Evolutionary conservation across 441 rosid genomes (phyloP), one percentile per base, ranked within the genome.

Genomic region (Populus hybrid): DNA sequence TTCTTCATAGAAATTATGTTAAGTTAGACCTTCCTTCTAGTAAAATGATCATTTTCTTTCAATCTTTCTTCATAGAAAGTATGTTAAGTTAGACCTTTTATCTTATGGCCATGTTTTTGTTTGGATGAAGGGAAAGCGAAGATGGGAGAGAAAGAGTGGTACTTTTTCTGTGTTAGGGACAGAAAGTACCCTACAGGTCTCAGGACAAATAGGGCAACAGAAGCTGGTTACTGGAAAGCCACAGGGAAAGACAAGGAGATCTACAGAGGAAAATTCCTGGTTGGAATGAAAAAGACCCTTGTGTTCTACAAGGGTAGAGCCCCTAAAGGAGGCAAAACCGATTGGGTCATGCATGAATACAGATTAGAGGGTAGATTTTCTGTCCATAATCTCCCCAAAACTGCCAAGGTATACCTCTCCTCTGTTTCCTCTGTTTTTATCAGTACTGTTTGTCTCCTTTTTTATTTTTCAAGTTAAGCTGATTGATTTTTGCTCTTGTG

Each of bases 141-240:
- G 83, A 88, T 91, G 96, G 99, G 98, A 10, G 98, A 93, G 81
- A 95, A 92, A 81, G 98, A 95, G 57, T 95, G 99, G 99, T 93
- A 95, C 69, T 93, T 95, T 75, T 95, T 95, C 90, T 93, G 97
- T 74, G 81, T 84, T 79, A 91, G 94, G 77, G 98, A 93, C 80
- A 88, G 93, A 82, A 95, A 95, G 76, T 95, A 93, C 83, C 97
- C 98, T 23, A 93, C 96, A 26, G 99, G 98, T 20, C 65, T 90
- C 11, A 86, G 99, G 78, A 93, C 98, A 35, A 95, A 95, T 67
- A 88, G 98, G 69, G 99, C 99, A 11, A 94, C 99, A 28, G 92
- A 89, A 75, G 88, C 94, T 70, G 98, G 98, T 8, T 94, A 94
- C 71, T 93, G 99, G 99, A 95, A 95, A 74, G 99, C 99, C 64